Conservation (phyloP, 2,329 filamentous ascomycete genomes). For the Harringtonia aguacate region DNA sequence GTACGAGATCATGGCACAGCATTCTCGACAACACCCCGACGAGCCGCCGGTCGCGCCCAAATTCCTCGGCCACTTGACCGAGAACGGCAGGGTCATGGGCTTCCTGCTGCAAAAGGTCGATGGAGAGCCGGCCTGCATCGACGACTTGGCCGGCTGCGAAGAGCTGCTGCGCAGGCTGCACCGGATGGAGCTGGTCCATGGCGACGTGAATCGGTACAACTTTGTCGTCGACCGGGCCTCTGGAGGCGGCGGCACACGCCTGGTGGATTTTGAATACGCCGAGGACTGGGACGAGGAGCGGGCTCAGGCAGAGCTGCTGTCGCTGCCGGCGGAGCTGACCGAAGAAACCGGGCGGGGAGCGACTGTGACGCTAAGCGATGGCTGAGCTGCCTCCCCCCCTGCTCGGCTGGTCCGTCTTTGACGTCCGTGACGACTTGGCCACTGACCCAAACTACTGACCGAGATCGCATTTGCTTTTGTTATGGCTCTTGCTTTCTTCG, state of each 20-base stretch:
- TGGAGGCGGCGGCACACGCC: neutral
- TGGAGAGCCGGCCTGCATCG: neutral
- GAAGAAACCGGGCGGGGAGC: neutral
- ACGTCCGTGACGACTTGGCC: too few species aligned
- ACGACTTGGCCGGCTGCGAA: neutral
- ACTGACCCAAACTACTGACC: too few species aligned
- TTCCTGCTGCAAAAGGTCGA: neutral
- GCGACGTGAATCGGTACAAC: neutral
- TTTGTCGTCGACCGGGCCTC: neutral
- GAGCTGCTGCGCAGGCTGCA: neutral
- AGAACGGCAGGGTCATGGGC: neutral
- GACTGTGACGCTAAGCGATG: too few species aligned
- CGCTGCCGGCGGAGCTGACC: neutral
- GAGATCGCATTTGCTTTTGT: too few species aligned
- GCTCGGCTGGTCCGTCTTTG: too few species aligned
- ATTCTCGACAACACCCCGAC: too few species aligned
- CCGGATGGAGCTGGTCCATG: neutral
- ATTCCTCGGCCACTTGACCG: neutral
- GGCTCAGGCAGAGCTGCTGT: neutral
- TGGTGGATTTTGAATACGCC: neutral
- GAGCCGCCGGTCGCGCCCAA: neutral
- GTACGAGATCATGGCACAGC: too few species aligned
- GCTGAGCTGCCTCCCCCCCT: too few species aligned
- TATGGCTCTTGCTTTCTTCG: too few species aligned
- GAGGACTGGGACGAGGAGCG: neutral